Evolutionary conservation across 2,329 filamentous ascomycete genomes (phyloP).

Genomic region (Ophiostoma australiae): DNA sequence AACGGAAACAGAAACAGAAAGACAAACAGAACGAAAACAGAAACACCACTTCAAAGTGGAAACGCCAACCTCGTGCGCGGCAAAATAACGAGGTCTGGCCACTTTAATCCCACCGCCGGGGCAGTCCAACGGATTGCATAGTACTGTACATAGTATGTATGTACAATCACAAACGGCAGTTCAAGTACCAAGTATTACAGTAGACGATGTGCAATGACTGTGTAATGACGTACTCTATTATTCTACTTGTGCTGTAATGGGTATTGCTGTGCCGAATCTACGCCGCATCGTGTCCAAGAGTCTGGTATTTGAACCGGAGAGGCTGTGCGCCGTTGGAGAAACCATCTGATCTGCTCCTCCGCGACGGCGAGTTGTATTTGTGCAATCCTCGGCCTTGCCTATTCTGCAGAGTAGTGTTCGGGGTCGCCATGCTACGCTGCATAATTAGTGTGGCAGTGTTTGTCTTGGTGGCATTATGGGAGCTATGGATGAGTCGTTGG

Average conservation of each 20-base stretch:
- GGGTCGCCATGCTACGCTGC: background rate
- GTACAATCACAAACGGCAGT: no score
- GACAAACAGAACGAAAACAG: no score
- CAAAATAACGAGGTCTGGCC: background rate
- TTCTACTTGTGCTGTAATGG: background rate
- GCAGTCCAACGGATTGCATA: no score
- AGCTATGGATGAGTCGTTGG: no score
- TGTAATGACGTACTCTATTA: background rate
- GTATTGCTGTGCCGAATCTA: no score
- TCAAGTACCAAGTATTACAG: no score
- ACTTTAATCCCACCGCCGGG: background rate
- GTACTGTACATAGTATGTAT: no score
- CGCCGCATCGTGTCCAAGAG: no score
- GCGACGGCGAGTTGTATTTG: background rate
- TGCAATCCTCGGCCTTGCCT: background rate
- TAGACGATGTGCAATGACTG: background rate
- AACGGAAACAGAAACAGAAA: no score
- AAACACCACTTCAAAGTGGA: background rate
- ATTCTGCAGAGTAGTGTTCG: background rate
- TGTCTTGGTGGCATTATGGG: no score
- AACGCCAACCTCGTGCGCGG: background rate
- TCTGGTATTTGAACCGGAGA: background rate
- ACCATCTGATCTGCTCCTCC: background rate
- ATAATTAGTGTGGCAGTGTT: background rate
- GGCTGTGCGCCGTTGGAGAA: background rate